Evolutionary conservation across 2,329 filamentous ascomycete species (phyloP).

Genomic region (Arthrobotrys sphaeroides): DNA sequence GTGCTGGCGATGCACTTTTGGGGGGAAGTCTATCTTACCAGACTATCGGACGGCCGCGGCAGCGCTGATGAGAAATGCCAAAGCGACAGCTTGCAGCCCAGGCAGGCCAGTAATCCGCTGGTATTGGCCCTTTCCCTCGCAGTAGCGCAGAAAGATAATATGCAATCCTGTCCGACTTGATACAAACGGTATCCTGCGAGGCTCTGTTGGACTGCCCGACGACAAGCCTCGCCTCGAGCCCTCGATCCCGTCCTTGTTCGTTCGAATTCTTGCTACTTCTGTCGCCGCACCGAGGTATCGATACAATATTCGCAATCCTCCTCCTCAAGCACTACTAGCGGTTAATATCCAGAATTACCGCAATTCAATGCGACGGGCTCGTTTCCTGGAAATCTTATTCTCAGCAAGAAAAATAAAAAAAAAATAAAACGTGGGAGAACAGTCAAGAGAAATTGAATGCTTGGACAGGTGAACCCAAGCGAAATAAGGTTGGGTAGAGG

Average conservation of each 20-base stretch:
- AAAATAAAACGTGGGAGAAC: constrained; percentile 37
- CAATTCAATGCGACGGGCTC: constrained; percentile 12
- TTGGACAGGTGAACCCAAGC: constrained; percentile 47
- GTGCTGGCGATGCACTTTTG: background rate
- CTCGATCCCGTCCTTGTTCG: background rate
- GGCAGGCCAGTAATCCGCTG: constrained; percentile 29
- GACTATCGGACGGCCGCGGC: constrained; percentile 32
- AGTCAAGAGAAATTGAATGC: constrained; percentile 21
- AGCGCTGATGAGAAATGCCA: constrained; percentile 52
- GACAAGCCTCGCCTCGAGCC: background rate
- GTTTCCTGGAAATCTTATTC: background rate
- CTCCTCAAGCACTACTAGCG: background rate
- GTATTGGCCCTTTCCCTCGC: constrained; percentile 36
- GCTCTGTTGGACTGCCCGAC: constrained; percentile 42
- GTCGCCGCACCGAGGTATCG: background rate
- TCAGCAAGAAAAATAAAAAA: constrained; percentile 11
- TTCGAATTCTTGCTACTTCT: background rate
- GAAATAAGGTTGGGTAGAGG: constrained; percentile 53
- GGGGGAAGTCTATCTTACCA: constrained; percentile 9
- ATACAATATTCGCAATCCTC: constrained; percentile 9
- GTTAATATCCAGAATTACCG: constrained; percentile 32
- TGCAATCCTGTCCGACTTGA: constrained; percentile 35
- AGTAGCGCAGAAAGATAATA: constrained; percentile 9
- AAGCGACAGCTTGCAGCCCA: constrained; percentile 51
- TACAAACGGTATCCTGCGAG: constrained; percentile 44